phyloP scores from a whole-genome alignment of 345 rosid genomes.

The Jatropha curcas region DNA sequence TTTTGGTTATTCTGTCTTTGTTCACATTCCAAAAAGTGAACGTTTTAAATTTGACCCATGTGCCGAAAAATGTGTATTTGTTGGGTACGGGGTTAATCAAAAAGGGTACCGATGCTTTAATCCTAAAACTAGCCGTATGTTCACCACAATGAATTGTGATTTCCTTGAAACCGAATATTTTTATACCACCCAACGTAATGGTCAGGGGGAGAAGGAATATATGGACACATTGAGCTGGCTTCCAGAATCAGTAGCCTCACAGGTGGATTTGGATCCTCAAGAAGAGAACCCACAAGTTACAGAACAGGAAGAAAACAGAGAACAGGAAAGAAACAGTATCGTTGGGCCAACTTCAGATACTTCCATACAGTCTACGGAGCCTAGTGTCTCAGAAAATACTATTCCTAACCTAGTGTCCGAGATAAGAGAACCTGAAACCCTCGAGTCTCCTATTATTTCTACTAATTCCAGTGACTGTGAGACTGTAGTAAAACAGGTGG shows the following conservation, averaged over 20 bases:
- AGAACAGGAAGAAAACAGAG: not conserved
- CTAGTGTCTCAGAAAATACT: too few species aligned
- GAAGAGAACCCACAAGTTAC: not conserved
- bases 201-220: not conserved
- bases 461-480: not conserved
- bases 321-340: too few species aligned
- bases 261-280: not conserved
- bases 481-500: too few species aligned
- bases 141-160: not conserved
- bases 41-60: not conserved
- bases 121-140: not conserved
- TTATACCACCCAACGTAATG: too few species aligned
- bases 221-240: not conserved
- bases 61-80: not conserved
- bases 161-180: not conserved
- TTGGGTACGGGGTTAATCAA: not conserved
- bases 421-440: not conserved
- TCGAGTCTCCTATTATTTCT: not conserved
- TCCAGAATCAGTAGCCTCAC: not conserved
- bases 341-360: not conserved
- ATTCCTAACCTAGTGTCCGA: too few species aligned
- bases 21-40: not conserved
- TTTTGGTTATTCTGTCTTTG: not conserved
- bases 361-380: too few species aligned
- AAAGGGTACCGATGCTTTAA: not conserved